These are phyloP conservation scores for Rosa persica DNA, from an alignment of 306 rosid species.

Conservation along the genomic window DNA sequence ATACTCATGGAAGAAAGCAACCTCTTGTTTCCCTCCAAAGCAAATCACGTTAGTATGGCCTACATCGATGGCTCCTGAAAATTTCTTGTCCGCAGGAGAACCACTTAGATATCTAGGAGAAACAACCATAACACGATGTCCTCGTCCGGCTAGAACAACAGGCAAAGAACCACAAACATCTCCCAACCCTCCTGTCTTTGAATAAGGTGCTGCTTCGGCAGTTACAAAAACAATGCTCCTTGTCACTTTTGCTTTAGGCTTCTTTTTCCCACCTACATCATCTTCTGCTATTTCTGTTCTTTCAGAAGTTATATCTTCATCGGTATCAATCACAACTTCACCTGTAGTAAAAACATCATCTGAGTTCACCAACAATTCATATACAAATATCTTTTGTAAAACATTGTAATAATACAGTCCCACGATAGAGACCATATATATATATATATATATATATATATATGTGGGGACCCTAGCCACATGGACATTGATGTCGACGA, in stretches of 20 bases:
- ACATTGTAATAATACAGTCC: not conserved
- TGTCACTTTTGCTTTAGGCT: constrained; percentile 31
- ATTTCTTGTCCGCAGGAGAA: constrained; percentile 49
- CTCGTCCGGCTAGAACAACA: constrained; percentile 67
- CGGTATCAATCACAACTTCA: constrained; percentile 19
- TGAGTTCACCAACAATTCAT: not conserved
- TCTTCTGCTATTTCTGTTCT: constrained; percentile 22
- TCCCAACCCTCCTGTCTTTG: constrained; percentile 87
- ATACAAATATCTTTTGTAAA: not conserved
- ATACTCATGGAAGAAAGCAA: constrained; percentile 70
- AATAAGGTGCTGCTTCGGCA: constrained; percentile 85
- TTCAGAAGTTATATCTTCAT: constrained; percentile 16
- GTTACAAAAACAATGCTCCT: constrained; percentile 63
- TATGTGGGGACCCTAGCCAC: not conserved
- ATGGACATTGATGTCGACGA: constrained; percentile 8
- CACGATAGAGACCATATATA: constrained; percentile 8
- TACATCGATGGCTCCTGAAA: constrained; percentile 44
- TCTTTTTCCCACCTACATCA: constrained; percentile 29
- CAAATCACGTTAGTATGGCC: constrained; percentile 41
- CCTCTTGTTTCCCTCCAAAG: constrained; percentile 67
- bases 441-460: not conserved
- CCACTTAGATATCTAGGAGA: constrained; percentile 74
- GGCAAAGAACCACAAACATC: constrained; percentile 98
- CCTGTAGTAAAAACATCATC: constrained; percentile 26
- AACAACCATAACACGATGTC: constrained; percentile 91